Evolutionary conservation across 352 stramenopile genomes (phyloP), one percentile per base, ranked within the genome.

Genomic region (Pythium guiyangense): DNA sequence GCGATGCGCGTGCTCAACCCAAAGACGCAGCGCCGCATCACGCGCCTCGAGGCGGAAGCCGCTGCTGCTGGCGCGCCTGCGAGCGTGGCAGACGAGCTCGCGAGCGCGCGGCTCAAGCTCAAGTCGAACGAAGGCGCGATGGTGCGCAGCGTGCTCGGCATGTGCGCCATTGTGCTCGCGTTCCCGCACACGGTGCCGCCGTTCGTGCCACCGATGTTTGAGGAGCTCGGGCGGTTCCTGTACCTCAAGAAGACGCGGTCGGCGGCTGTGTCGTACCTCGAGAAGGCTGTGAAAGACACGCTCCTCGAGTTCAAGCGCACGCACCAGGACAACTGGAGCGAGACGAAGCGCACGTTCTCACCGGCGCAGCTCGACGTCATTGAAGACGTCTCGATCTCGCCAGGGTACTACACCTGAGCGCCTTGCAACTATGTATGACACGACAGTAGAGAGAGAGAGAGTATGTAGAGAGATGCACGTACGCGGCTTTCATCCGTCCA

Each of bases 261-360:
- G 10, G 70, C 69, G 8, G 74, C 69, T 2, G 70, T 89, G 17
- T 89, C 80, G 50, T 89, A 78, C 58, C 54, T 93, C 40, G 69
- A 83, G 54, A 90, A 89, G 59, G 68, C 64, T 11, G 83, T 88
- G 31, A 90, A 91, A 64, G 77, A 90, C 54, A 89, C 82, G 43
- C 60, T 93, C 59, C 67, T 90, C 51, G 83, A 93, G 58, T 93
- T 93, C 52, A 89, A 89, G 59, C 80, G 83, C 52, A 88, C 80
- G 17, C 83, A 93, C 52, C 83, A 93, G 59, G 83, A 93, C 67
- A 90, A 86, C 62, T 93, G 83, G 83, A 64, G 79, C 29, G 77
- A 91, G 66, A 86, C 73, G 49, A 91, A 90, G 67, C 50, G 60
- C 45, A 70, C 64, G 54, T 86, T 92, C 49, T 75, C 80, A 6